phyloP scores from a whole-genome alignment of 2,329 filamentous ascomycete genomes.

The Setomelanomma holmii region DNA sequence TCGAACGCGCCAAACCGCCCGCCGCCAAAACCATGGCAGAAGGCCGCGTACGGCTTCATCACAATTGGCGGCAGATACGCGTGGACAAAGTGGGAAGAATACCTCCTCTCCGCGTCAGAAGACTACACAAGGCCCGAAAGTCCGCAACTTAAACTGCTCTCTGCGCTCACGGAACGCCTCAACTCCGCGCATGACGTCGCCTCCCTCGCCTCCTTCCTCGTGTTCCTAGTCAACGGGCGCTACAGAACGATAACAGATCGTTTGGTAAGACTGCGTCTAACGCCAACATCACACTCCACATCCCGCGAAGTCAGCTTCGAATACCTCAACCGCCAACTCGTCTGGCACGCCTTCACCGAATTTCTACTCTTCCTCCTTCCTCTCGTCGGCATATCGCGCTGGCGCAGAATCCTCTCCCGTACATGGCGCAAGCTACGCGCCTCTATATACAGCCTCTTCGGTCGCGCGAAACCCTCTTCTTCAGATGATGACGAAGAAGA shows the following conservation, averaged over 20 bases:
- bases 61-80: constrained; percentile 88
- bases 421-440: constrained; percentile 83
- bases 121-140: constrained; percentile 68
- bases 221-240: constrained; percentile 88
- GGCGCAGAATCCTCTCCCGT: constrained; percentile 86
- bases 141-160: constrained; percentile 63
- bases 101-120: constrained; percentile 78
- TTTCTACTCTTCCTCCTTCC: constrained; percentile 98
- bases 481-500: constrained; percentile 58
- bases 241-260: constrained; percentile 92
- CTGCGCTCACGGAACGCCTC: constrained; percentile 70
- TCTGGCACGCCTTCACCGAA: constrained; percentile 99
- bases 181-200: constrained; percentile 81
- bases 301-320: constrained; percentile 95
- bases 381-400: constrained; percentile 90
- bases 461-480: constrained; percentile 51
- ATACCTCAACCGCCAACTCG: constrained; percentile 94
- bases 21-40: constrained; percentile 81
- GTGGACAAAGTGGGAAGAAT: constrained; percentile 92
- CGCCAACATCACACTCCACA: constrained; percentile 82
- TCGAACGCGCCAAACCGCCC: constrained; percentile 60
- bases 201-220: constrained; percentile 83
- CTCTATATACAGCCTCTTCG: constrained; percentile 56
- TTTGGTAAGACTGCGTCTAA: constrained; percentile 80
- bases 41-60: constrained; percentile 80